Evolutionary conservation across 176 grass and related monocot genomes (phyloP).

Genomic region (Phoenix dactylifera): DNA sequence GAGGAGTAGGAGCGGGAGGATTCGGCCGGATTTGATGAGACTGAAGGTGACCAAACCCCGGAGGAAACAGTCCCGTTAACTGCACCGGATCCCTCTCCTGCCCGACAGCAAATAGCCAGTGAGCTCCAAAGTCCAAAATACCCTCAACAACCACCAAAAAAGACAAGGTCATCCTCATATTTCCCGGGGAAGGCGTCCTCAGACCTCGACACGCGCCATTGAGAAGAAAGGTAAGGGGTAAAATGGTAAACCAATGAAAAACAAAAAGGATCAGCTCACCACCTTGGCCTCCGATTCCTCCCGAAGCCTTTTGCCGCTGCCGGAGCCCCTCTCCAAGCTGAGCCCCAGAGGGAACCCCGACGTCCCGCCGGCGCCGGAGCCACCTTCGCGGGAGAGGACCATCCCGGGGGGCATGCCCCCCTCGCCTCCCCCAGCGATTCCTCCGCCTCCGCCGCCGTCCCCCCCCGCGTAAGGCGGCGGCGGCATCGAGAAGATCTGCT

Average conservation of each 20-base stretch:
- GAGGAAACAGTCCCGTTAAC: constrained; percentile 55
- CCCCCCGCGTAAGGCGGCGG: constrained; percentile 24
- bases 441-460: constrained; percentile 19
- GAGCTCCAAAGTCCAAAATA: no score
- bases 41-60: constrained; percentile 71
- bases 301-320: constrained; percentile 44
- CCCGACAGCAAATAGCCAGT: not conserved
- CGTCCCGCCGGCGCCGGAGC: not conserved
- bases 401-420: constrained; percentile 2
- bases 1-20: constrained; percentile 34
- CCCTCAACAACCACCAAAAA: not conserved
- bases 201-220: not conserved
- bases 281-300: constrained; percentile 43
- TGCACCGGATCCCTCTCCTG: constrained; percentile 78
- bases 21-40: constrained; percentile 58
- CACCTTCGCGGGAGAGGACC: not conserved
- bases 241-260: not conserved
- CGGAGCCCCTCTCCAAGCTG: constrained; percentile 25
- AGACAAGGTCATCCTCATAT: not conserved
- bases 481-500: constrained; percentile 74
- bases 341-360: constrained; percentile 18
- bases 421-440: constrained; percentile 18
- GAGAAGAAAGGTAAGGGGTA: not conserved
- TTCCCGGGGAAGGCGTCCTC: not conserved
- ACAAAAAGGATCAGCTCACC: constrained; percentile 23